These are phyloP conservation scores for Styphnolobium japonicum DNA, from an alignment of 306 rosid species.

Conservation along the genomic window DNA sequence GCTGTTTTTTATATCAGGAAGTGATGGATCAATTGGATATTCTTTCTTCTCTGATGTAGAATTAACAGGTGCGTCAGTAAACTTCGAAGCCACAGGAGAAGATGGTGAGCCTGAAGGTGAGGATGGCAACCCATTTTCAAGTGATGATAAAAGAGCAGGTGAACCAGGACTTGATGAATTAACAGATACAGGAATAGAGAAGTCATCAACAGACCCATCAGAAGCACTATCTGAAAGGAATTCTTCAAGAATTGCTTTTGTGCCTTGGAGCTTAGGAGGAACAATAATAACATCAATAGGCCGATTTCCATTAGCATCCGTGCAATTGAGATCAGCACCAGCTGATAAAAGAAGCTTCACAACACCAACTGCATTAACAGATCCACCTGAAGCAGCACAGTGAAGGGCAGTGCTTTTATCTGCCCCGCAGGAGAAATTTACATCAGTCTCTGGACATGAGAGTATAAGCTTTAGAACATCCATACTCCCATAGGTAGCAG, in stretches of 20 bases:
- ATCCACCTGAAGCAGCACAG: slow-evolving; percentile 88
- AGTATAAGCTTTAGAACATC: slow-evolving; percentile 68
- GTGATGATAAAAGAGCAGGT: slow-evolving; percentile 44
- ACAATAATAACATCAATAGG: slow-evolving; percentile 74
- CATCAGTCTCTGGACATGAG: slow-evolving; percentile 47
- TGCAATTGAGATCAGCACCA: slow-evolving; percentile 57
- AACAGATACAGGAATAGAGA: slow-evolving; percentile 34
- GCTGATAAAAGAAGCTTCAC: slow-evolving; percentile 65
- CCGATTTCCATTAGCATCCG: slow-evolving; percentile 64
- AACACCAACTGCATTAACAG: slow-evolving; percentile 50
- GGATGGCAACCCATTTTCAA: slow-evolving; percentile 52
- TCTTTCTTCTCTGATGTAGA: slow-evolving; percentile 67
- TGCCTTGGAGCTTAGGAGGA: slow-evolving; percentile 53
- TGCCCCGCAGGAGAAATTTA: slow-evolving; percentile 61
- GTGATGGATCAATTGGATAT: slow-evolving; percentile 84
- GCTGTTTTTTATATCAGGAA: slow-evolving; percentile 91
- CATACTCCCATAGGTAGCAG: slow-evolving; percentile 77
- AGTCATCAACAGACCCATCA: slow-evolving; percentile 43
- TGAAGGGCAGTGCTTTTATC: slow-evolving; percentile 86
- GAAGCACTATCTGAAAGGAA: slow-evolving; percentile 48
- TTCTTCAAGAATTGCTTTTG: slow-evolving; percentile 49
- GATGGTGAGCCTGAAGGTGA: slow-evolving; percentile 43
- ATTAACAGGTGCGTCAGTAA: slow-evolving; percentile 40
- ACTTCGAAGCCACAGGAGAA: slow-evolving; percentile 50
- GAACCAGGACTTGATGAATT: slow-evolving; percentile 50